These are phyloP conservation scores for Aspergillus hancockii DNA, from an alignment of 495 filamentous ascomycete species.

Conservation along the genomic window DNA sequence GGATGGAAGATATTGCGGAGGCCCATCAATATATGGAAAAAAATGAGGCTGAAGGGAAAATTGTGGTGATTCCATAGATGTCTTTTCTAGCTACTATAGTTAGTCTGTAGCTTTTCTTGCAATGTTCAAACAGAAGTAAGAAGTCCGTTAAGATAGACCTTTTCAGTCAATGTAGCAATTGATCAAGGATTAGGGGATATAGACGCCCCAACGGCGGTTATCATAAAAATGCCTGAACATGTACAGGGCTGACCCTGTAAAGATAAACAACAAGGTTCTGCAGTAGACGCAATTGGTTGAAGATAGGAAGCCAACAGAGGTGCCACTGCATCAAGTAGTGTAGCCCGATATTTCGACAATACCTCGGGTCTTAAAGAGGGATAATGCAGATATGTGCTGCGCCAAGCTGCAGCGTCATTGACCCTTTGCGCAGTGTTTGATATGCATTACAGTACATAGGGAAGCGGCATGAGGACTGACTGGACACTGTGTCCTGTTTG, in stretches of 20 bases:
- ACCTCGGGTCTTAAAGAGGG: not conserved
- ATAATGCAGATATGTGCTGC: not conserved
- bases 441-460: too few species aligned
- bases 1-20: constrained; percentile 51
- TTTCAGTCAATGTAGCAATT: too few species aligned
- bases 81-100: not conserved
- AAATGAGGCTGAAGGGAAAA: constrained; percentile 39
- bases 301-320: not conserved
- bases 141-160: not conserved
- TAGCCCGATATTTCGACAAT: not conserved
- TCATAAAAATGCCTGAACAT: not conserved
- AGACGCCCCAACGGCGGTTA: not conserved
- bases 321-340: not conserved
- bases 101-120: not conserved
- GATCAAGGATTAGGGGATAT: too few species aligned
- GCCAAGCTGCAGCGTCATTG: not conserved
- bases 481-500: not conserved
- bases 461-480: not conserved
- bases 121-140: not conserved
- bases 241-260: not conserved
- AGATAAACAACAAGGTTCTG: not conserved
- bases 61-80: constrained; percentile 29
- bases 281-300: not conserved
- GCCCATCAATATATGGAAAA: constrained; percentile 46
- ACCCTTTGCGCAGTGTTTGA: too few species aligned